Percentiles rank a stretch among this genome's conserved stretches.
Conservation (phyloP, 2,329 filamentous ascomycete genomes). For the Ramularia collo-cygni region DNA sequence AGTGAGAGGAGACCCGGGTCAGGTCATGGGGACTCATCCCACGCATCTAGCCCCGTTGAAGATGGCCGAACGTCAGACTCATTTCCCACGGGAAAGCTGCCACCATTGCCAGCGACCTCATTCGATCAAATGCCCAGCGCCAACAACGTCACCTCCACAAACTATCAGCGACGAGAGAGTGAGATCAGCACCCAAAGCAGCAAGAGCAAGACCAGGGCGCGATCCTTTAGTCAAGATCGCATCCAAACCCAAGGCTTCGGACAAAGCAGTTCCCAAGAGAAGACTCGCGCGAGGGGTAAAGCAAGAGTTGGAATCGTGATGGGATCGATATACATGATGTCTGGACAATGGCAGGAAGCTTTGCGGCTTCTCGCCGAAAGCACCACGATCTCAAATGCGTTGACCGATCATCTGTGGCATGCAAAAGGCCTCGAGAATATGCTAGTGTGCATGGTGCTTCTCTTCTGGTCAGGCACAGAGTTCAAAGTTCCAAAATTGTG, state of each 20-base stretch:
- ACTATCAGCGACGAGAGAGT: constrained; percentile 29
- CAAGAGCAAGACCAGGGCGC: constrained; percentile 15
- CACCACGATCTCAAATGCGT: constrained; percentile 65
- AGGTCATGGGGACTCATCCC: constrained; percentile 18
- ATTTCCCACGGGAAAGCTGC: constrained; percentile 13
- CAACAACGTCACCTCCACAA: constrained; percentile 34
- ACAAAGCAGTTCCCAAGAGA: constrained; percentile 46
- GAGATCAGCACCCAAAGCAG: constrained; percentile 14
- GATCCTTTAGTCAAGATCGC: constrained; percentile 46
- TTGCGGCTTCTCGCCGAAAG: constrained; percentile 76
- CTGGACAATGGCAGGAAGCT: constrained; percentile 84
- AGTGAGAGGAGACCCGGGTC: constrained; percentile 19
- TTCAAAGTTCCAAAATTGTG: constrained; percentile 57
- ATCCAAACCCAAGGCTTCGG: constrained; percentile 60
- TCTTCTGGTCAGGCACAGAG: constrained; percentile 76
- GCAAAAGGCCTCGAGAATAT: constrained; percentile 90
- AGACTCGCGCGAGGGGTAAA: constrained; percentile 70
- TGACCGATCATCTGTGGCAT: constrained; percentile 95
- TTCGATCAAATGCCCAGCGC: constrained; percentile 47
- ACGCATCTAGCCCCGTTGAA: constrained; percentile 21
- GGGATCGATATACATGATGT: constrained; percentile 79
- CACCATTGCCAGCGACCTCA: constrained; percentile 44
- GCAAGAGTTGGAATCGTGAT: constrained; percentile 72
- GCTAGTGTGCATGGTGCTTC: constrained; percentile 71
- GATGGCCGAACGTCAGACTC: constrained; percentile 20